Evolutionary conservation across 495 filamentous ascomycete species (phyloP), one percentile per base, ranked within the genome.

Genomic region (Penicillium waksmanii): DNA sequence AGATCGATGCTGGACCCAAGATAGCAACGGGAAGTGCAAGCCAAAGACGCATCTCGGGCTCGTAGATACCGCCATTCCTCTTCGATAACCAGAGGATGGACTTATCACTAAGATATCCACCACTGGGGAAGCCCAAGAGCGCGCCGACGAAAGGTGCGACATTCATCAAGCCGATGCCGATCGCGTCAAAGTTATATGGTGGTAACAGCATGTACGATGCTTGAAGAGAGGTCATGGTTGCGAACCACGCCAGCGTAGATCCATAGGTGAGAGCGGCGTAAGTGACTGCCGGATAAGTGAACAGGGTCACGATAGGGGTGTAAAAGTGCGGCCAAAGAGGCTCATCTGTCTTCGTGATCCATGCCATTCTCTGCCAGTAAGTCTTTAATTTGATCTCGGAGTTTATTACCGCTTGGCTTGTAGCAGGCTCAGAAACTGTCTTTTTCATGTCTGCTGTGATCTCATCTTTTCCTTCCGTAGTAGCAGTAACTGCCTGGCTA

Each of bases 1-100:
- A 62, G 5, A 72, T 60, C 13, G 70, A 72, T 3, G 55, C 61
- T 2, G 69, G 66, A 3, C 64, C 59, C 2, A 71, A 27, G 1
- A 70, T 47, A 1, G 69, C 69, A 31, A 63, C 47, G 17, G 71
- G 67, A 18, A 74, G 49, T 21, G 65, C 62, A 19, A 72, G 55
- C 66, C 65, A 73, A 11, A 78, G 69, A 42, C 75, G 71, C 63
- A 74, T 73, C 56, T 80, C 78, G 0, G 76, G 66, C 57, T 81
- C 77, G 35, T 72, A 71, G 33, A 80, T 67, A 51, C 76, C 77
- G 8, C 66, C 64, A 43, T 79, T 77, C 23, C 66, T 68, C 51
- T 73, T 73, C 4, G 78, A 69, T 5, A 66, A 52, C 55, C 61
- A 65, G 9, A 78, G 46, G 38, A 75, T 70, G 12, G 56, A 68